Evolutionary conservation across 2,329 filamentous ascomycete species (phyloP).

Genomic region (Colletotrichum abscissum): DNA sequence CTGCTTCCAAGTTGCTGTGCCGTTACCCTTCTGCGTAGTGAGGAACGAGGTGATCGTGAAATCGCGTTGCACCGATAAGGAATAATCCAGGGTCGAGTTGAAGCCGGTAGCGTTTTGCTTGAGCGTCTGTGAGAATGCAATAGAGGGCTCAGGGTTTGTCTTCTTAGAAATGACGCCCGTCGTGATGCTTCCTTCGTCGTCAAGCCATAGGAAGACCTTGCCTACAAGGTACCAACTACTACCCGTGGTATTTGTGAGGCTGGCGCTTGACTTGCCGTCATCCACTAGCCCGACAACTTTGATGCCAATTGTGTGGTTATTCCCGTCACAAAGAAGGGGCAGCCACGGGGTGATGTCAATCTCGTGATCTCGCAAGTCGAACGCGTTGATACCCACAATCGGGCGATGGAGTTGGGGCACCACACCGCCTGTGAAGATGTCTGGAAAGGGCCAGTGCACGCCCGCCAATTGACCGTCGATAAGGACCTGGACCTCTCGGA

Average conservation of each 20-base stretch:
- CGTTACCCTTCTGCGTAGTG: conserved; percentile 56
- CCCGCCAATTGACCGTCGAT: conserved; percentile 81
- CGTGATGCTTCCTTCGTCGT: conserved; percentile 61
- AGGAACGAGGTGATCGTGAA: conserved; percentile 65
- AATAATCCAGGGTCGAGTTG: conserved; percentile 71
- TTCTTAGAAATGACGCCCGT: conserved; percentile 55
- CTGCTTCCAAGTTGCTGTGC: conserved; percentile 65
- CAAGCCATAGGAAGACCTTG: conserved; percentile 82
- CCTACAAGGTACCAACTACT: conserved; percentile 81
- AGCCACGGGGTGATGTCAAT: conserved; percentile 86
- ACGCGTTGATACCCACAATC: conserved; percentile 81
- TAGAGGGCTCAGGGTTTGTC: conserved; percentile 49
- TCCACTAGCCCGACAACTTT: conserved; percentile 75
- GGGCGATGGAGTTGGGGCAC: conserved; percentile 82
- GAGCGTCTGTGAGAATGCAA: conserved; percentile 61
- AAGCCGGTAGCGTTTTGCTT: conserved; percentile 60
- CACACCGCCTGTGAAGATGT: conserved; percentile 85
- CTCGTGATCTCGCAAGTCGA: conserved; percentile 82
- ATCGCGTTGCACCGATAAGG: conserved; percentile 64
- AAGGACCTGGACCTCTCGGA: conserved; percentile 81
- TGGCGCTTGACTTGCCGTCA: conserved; percentile 53
- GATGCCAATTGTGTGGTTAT: conserved; percentile 74
- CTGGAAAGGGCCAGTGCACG: conserved; percentile 83
- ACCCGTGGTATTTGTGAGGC: conserved; percentile 65
- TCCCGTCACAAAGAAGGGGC: conserved; percentile 73